Evolutionary conservation across 441 rosid species (phyloP).

Genomic region (Pelargonium myrrhifolium): DNA sequence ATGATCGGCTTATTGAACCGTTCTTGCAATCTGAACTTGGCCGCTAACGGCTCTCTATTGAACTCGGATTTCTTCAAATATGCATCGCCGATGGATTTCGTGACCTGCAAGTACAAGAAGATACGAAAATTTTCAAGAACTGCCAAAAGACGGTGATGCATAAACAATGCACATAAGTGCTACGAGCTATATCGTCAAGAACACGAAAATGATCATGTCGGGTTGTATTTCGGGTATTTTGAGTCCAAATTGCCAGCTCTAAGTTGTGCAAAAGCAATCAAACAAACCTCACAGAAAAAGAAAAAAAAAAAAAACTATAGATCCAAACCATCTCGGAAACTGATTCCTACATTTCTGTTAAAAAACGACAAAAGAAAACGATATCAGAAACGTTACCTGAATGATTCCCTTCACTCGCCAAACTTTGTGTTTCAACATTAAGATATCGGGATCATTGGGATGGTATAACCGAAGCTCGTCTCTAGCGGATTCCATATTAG

Average conservation of each 20-base stretch:
- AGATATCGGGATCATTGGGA: slow-evolving; percentile 77
- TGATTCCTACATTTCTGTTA: not conserved
- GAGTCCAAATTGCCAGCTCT: no score
- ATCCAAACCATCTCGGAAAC: no score
- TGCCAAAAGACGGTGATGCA: no score
- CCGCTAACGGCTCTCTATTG: slow-evolving; percentile 76
- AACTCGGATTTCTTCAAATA: slow-evolving; percentile 84
- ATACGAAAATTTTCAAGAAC: not conserved
- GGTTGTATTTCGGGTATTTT: no score
- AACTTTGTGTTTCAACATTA: slow-evolving; percentile 74
- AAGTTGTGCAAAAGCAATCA: no score
- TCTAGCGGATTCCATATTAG: slow-evolving; percentile 68
- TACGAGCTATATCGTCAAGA: no score
- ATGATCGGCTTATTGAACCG: slow-evolving; percentile 66
- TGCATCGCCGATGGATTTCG: slow-evolving; percentile 92
- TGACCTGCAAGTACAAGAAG: slow-evolving; percentile 38
- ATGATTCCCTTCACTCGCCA: slow-evolving; percentile 97
- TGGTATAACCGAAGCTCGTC: slow-evolving; percentile 66
- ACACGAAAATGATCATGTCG: no score
- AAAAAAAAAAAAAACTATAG: no score
- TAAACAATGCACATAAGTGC: not conserved
- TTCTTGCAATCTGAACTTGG: slow-evolving; percentile 64
- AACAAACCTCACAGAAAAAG: no score
- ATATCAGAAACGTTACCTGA: slow-evolving; percentile 41
- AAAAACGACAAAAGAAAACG: not conserved